Evolutionary conservation across 805 yeast genomes (phyloP).

Genomic region (Kuraishia ogatae): DNA sequence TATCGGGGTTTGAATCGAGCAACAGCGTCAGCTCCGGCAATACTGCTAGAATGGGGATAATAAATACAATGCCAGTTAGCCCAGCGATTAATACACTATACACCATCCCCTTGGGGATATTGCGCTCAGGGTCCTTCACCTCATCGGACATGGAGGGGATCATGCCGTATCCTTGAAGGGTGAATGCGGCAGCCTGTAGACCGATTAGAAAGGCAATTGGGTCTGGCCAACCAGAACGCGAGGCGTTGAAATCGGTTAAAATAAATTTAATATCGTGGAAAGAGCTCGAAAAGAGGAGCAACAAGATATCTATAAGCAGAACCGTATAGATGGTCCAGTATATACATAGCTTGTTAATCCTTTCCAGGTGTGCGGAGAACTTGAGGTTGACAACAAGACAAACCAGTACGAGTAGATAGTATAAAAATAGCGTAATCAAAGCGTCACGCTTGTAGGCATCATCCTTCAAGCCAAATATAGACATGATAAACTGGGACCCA

Average conservation of each 20-base stretch:
- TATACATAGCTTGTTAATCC: constrained; percentile 60
- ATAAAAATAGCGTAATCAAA: constrained; percentile 47
- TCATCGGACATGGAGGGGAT: constrained; percentile 78
- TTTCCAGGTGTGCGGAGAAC: constrained; percentile 51
- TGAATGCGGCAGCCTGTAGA: constrained; percentile 69
- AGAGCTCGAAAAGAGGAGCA: constrained; percentile 46
- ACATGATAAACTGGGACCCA: constrained; percentile 65
- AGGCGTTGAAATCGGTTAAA: constrained; percentile 59
- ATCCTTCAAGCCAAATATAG: constrained; percentile 56
- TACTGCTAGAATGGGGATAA: constrained; percentile 63
- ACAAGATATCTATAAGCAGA: constrained; percentile 52
- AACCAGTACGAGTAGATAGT: constrained; percentile 42
- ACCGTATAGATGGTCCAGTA: constrained; percentile 71
- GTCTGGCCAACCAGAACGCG: constrained; percentile 70
- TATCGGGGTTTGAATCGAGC: constrained; percentile 53
- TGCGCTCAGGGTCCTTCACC: constrained; percentile 64
- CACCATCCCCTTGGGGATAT: constrained; percentile 67
- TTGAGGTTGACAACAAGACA: constrained; percentile 58
- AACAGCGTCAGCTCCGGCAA: constrained; percentile 55
- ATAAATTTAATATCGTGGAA: constrained; percentile 54
- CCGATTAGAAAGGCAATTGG: constrained; percentile 69
- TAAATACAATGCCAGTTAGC: constrained; percentile 61
- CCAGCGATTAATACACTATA: constrained; percentile 57
- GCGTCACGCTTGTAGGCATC: constrained; percentile 49
- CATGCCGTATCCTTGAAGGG: constrained; percentile 78